phyloP scores from a whole-genome alignment of 768 basidiomycete species.

The Boletus rufocinnamomeus region DNA sequence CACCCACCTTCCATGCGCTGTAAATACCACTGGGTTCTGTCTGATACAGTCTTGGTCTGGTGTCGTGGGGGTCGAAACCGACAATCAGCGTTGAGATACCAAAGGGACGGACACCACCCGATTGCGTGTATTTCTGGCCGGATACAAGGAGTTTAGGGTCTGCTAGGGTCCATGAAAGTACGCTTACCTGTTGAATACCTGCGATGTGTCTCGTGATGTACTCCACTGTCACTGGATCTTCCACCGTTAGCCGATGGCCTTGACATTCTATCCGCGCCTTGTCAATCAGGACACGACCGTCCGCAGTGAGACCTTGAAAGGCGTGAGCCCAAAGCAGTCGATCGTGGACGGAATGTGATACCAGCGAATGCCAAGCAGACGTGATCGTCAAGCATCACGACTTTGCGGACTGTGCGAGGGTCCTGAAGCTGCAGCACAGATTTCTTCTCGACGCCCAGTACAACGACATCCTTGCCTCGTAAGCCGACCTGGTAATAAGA shows the following conservation, averaged over 20 bases:
- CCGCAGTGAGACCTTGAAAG: conserved; percentile 84
- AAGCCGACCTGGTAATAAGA: conserved; percentile 76
- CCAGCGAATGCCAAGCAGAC: conserved; percentile 97
- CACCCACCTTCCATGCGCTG: conserved; percentile 91
- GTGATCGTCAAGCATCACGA: conserved; percentile 98
- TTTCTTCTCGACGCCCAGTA: conserved; percentile 99
- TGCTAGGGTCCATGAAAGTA: not conserved
- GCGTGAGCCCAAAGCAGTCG: conserved; percentile 12
- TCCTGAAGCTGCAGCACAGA: conserved; percentile 97
- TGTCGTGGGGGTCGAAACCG: conserved; percentile 94
- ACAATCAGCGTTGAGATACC: conserved; percentile 96
- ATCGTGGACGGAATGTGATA: conserved; percentile 38
- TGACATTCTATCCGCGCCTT: conserved; percentile 98
- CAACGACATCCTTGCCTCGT: conserved; percentile 90
- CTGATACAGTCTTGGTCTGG: conserved; percentile 86
- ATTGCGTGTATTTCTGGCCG: conserved; percentile 90
- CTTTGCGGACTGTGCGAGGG: conserved; percentile 95
- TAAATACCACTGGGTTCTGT: conserved; percentile 99
- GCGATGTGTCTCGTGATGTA: conserved; percentile 98
- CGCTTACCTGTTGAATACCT: conserved; percentile 91
- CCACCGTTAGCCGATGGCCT: conserved; percentile 93
- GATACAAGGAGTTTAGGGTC: not conserved
- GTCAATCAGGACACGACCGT: conserved; percentile 97
- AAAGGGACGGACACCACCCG: conserved; percentile 97
- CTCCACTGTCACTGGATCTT: conserved; percentile 97